Percentiles rank a stretch among this genome's conserved stretches.
Evolutionary conservation across 163 green algal genomes (phyloP).

Genomic region (Prototheca stagnorum): DNA sequence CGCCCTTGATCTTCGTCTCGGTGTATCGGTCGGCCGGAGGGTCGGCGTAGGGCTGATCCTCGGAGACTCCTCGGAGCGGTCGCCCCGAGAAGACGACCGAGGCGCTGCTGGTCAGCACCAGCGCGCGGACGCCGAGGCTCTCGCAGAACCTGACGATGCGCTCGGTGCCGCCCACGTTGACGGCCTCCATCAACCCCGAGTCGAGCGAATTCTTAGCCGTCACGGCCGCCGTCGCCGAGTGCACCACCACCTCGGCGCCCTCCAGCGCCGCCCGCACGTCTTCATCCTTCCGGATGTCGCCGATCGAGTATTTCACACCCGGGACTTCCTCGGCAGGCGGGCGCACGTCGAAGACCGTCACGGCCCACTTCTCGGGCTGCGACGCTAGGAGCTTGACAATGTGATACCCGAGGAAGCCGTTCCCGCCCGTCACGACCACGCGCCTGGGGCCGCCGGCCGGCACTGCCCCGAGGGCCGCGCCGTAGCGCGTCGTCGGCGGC

Average conservation of each 20-base stretch:
- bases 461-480: no score
- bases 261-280: conserved; percentile 22
- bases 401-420: conserved; percentile 69
- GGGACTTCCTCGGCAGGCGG: conserved; percentile 6
- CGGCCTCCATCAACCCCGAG: conserved; percentile 56
- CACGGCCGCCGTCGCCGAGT: conserved; percentile 64
- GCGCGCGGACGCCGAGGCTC: conserved; percentile 22
- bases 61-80: conserved; percentile 43
- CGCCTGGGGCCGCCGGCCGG: no score
- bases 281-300: conserved; percentile 49
- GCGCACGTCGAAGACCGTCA: conserved; percentile 69
- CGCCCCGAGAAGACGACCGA: conserved; percentile 77
- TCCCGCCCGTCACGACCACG: conserved; percentile 64
- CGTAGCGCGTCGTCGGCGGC: no score
- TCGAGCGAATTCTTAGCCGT: conserved; percentile 55
- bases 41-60: conserved; percentile 48
- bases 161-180: conserved; percentile 71
- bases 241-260: conserved; percentile 66
- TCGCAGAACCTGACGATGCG: conserved; percentile 61
- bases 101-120: conserved; percentile 75
- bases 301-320: conserved; percentile 24
- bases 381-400: conserved; percentile 48
- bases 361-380: conserved; percentile 31
- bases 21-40: conserved; percentile 79
- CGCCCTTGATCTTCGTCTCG: conserved; percentile 60